These are phyloP conservation scores for Ambrosiella cleistominuta DNA, from an alignment of 2,329 filamentous ascomycete species.

Conservation along the genomic window DNA sequence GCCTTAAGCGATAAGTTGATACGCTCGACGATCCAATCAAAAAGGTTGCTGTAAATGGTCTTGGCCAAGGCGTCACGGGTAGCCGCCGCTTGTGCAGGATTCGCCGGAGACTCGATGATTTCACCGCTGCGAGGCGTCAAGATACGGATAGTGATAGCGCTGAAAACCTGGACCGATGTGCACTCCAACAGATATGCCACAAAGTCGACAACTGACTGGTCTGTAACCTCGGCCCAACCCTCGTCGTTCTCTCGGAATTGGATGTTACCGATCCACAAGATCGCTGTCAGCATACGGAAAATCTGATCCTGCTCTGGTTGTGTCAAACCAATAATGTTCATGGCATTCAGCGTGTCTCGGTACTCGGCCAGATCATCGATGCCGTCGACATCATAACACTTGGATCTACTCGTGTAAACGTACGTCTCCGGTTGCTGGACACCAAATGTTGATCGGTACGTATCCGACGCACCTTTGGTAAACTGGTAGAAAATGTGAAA, in stretches of 20 bases:
- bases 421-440: slow-evolving; percentile 87
- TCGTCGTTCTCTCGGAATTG: slow-evolving; percentile 78
- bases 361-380: slow-evolving; percentile 87
- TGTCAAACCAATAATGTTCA: slow-evolving; percentile 79
- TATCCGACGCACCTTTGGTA: slow-evolving; percentile 77
- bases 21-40: slow-evolving; percentile 93
- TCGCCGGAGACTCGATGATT: slow-evolving; percentile 60
- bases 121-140: slow-evolving; percentile 52
- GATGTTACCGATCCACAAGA: slow-evolving; percentile 91
- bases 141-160: slow-evolving; percentile 77
- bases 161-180: slow-evolving; percentile 59
- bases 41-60: slow-evolving; percentile 93
- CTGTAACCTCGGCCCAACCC: slow-evolving; percentile 70
- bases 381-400: slow-evolving; percentile 84
- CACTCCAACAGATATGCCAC: slow-evolving; percentile 87
- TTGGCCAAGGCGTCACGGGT: slow-evolving; percentile 85
- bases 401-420: slow-evolving; percentile 80
- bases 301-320: slow-evolving; percentile 89
- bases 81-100: slow-evolving; percentile 67
- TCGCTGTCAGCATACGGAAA: slow-evolving; percentile 81
- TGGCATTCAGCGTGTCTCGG: slow-evolving; percentile 77
- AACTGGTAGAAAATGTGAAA: slow-evolving; percentile 99
- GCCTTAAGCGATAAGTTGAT: slow-evolving; percentile 79
- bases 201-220: slow-evolving; percentile 86
- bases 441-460: slow-evolving; percentile 75